These are phyloP conservation scores for Lachnellula cervina DNA, from an alignment of 2,329 filamentous ascomycete species.

Conservation along the genomic window DNA sequence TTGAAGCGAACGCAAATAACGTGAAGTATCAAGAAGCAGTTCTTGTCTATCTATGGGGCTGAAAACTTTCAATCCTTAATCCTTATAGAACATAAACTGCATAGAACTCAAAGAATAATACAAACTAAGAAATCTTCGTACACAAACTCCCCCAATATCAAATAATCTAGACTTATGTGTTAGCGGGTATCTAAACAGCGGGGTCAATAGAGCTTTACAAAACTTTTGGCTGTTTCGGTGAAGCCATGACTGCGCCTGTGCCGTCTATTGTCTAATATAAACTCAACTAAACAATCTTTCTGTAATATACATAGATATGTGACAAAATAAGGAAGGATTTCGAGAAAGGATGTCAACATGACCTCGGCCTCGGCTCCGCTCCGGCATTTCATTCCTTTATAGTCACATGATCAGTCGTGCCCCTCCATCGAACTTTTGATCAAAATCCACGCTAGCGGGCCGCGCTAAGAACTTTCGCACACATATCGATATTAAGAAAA, in stretches of 20 bases:
- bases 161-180: slow-evolving; percentile 52
- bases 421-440: slow-evolving; percentile 6
- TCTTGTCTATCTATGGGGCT: no score
- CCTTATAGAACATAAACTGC: not conserved
- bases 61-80: no score
- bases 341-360: not conserved
- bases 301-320: slow-evolving; percentile 23
- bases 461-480: slow-evolving; percentile 6
- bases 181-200: slow-evolving; percentile 8
- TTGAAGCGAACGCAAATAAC: no score
- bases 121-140: slow-evolving; percentile 48
- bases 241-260: slow-evolving; percentile 35
- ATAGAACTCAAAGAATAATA: not conserved
- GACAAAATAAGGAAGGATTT: not conserved
- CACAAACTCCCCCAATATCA: slow-evolving; percentile 95
- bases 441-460: slow-evolving; percentile 5
- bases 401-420: not conserved
- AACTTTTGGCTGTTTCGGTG: slow-evolving; percentile 57
- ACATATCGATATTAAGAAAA: slow-evolving; percentile 5
- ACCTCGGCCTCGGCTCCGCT: not conserved
- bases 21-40: no score
- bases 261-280: slow-evolving; percentile 23
- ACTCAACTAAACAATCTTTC: slow-evolving; percentile 27
- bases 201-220: slow-evolving; percentile 35
- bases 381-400: not conserved